A percentile compares a stretch with the other conserved stretches of the same genome.
Conservation (phyloP, 305 asterid genomes). For the Rubia tinctorum region DNA sequence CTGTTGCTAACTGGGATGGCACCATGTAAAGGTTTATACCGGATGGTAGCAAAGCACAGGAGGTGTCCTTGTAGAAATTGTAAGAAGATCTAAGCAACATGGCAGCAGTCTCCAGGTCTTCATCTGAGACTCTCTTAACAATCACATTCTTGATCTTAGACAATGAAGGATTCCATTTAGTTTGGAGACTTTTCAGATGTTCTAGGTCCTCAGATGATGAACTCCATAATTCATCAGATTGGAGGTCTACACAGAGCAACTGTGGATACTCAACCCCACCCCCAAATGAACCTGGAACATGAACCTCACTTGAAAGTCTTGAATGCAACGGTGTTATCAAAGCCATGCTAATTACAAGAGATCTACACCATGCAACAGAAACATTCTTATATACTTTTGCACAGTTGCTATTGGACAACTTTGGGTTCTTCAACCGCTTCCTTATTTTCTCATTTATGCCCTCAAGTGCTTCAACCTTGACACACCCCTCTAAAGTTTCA, state of each 20-base stretch:
- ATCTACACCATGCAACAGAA: conserved; percentile 97
- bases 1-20: conserved; percentile 90
- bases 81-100: conserved; percentile 79
- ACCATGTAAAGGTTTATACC: conserved; percentile 88
- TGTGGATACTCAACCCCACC: conserved; percentile 60
- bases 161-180: conserved; percentile 78
- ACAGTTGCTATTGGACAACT: conserved; percentile 71
- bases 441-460: conserved; percentile 92
- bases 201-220: conserved; percentile 73
- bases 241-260: conserved; percentile 86
- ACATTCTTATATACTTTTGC: conserved; percentile 81
- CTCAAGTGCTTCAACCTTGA: conserved; percentile 87
- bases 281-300: conserved; percentile 40
- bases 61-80: conserved; percentile 91
- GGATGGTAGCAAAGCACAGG: conserved; percentile 94
- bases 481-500: conserved; percentile 68
- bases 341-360: conserved; percentile 96
- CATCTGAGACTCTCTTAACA: conserved; percentile 83
- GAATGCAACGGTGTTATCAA: conserved; percentile 85
- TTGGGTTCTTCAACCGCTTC: conserved; percentile 96
- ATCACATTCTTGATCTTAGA: conserved; percentile 84
- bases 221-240: conserved; percentile 85
- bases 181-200: conserved; percentile 72
- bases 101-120: conserved; percentile 88
- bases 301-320: conserved; percentile 59